Conservation (phyloP, 176 grass and related monocot genomes). For the Cenchrus purpureus region DNA sequence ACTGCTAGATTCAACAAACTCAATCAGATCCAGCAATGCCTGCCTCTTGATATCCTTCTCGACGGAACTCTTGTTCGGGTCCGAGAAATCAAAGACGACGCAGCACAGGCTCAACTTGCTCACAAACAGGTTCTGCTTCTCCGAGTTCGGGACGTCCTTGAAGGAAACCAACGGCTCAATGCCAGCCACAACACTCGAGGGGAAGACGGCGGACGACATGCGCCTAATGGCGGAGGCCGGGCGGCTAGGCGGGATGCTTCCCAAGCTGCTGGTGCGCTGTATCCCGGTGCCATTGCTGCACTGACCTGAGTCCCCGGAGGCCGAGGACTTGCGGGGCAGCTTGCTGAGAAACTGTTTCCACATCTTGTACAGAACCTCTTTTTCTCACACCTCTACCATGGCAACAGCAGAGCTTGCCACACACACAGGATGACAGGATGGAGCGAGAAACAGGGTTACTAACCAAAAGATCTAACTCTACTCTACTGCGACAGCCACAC, state of each 20-base stretch:
- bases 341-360: conserved; percentile 94
- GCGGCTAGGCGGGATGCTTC: conserved; percentile 46
- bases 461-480: conserved; percentile 8
- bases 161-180: conserved; percentile 87
- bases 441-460: conserved; percentile 3
- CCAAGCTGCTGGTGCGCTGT: conserved; percentile 71
- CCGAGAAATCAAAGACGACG: conserved; percentile 92
- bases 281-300: conserved; percentile 50
- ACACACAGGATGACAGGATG: neutral
- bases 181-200: conserved; percentile 84
- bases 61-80: conserved; percentile 72
- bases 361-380: conserved; percentile 42
- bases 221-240: conserved; percentile 73
- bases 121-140: conserved; percentile 82
- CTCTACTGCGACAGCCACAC: neutral
- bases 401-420: conserved; percentile 2
- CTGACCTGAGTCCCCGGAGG: conserved; percentile 47
- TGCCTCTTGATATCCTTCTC: conserved; percentile 98
- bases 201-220: conserved; percentile 93
- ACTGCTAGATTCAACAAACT: conserved; percentile 61
- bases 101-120: conserved; percentile 90
- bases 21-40: conserved; percentile 81
- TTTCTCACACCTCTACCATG: conserved; percentile 36
- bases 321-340: conserved; percentile 83
- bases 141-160: conserved; percentile 84